Conservation (phyloP, 768 basidiomycete species). For the Zangia roseola region DNA sequence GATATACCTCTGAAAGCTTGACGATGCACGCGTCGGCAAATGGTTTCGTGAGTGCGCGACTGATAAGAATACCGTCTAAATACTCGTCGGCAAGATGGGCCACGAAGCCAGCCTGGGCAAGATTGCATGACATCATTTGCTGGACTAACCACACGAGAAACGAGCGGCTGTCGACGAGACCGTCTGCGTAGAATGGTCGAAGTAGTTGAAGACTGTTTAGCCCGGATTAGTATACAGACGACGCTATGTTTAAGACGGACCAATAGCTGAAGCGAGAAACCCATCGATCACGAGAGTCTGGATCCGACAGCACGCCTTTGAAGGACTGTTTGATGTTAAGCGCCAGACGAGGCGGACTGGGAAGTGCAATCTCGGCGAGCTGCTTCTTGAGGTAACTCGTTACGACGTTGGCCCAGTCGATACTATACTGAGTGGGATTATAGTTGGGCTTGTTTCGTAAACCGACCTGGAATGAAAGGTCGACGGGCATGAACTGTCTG, state of each 20-base stretch:
- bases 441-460: constrained; percentile 77
- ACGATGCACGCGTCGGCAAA: constrained; percentile 69
- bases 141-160: constrained; percentile 80
- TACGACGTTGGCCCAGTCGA: constrained; percentile 82
- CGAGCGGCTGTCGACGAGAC: constrained; percentile 73
- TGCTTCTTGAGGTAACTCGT: constrained; percentile 84
- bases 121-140: constrained; percentile 73
- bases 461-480: constrained; percentile 49
- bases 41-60: constrained; percentile 66
- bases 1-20: constrained; percentile 63
- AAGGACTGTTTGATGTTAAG: constrained; percentile 83
- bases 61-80: constrained; percentile 62
- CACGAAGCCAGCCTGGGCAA: constrained; percentile 79
- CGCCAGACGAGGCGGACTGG: constrained; percentile 72
- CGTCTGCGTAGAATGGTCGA: constrained; percentile 76
- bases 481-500: neutral
- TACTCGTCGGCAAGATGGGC: constrained; percentile 79
- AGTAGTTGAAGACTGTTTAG: constrained; percentile 60
- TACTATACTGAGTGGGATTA: constrained; percentile 78
- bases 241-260: constrained; percentile 35
- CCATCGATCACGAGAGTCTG: constrained; percentile 72
- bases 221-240: neutral
- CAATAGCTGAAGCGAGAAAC: constrained; percentile 76
- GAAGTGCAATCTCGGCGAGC: constrained; percentile 72
- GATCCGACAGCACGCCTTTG: constrained; percentile 75